These are phyloP conservation scores for Corylus avellana DNA, from an alignment of 306 rosid species.

Conservation along the genomic window DNA sequence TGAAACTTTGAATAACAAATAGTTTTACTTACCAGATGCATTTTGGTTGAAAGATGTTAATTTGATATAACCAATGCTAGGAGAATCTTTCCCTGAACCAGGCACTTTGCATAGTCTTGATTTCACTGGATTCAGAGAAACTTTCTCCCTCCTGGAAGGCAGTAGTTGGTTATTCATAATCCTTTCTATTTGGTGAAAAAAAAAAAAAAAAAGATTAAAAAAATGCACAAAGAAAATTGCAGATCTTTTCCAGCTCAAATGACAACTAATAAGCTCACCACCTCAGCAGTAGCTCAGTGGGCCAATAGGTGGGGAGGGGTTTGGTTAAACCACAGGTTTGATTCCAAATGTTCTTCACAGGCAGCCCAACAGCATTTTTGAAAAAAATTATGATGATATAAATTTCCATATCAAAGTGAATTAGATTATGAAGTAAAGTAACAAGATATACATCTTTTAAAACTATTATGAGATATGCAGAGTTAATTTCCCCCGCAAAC, in stretches of 20 bases:
- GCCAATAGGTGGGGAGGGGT: neutral
- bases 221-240: slow-evolving; percentile 6
- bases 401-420: neutral
- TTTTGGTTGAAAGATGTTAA: slow-evolving; percentile 86
- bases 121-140: slow-evolving; percentile 84
- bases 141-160: slow-evolving; percentile 85
- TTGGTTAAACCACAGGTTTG: neutral
- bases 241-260: neutral
- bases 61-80: slow-evolving; percentile 85
- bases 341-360: neutral
- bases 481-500: neutral
- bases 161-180: slow-evolving; percentile 5
- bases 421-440: neutral
- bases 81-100: slow-evolving; percentile 62
- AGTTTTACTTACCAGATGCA: slow-evolving; percentile 64
- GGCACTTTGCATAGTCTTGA: slow-evolving; percentile 80
- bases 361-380: neutral
- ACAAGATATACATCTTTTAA: neutral
- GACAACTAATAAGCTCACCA: slow-evolving; percentile 1
- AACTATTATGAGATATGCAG: neutral
- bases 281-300: neutral
- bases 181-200: neutral
- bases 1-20: slow-evolving; percentile 5
- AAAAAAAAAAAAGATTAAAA: neutral
- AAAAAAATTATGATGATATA: neutral